Evolutionary conservation across 1,139 yeast species (phyloP), one percentile per base, ranked within the genome.

Genomic region (Taphrina communis): DNA sequence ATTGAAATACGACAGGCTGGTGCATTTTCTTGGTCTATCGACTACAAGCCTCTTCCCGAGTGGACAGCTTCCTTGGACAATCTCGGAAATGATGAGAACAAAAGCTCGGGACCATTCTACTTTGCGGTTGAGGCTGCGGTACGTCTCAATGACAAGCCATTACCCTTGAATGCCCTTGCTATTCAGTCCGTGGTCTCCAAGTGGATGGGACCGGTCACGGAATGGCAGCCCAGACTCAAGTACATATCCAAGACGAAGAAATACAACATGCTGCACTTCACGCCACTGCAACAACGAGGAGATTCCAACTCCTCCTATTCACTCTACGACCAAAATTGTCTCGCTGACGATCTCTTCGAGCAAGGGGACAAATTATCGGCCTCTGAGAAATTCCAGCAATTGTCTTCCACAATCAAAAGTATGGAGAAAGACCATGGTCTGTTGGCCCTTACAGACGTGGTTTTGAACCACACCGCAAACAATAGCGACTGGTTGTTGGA

Each of bases 221-320:
- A 84, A 41, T 94, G 98, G 98, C 85, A 85, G 70, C 76, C 80
- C 0, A 80, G 90, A 70, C 88, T 94, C 71, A 76, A 78, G 3
- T 83, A 84, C 65, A 84, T 94, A 57, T 51, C 61, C 53, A 80
- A 87, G 19, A 77, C 79, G 9, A 94, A 94, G 78, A 94, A 95
- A 21, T 94, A 93, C 81, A 94, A 94, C 77, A 90, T 93, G 97
- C 81, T 94, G 60, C 99, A 94, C 80, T 94, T 94, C 77, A 92
- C 98, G 1, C 99, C 99, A 0, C 82, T 94, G 72, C 97, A 93
- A 78, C 80, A 87, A 72, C 83, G 98, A 65, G 99, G 99, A 38
- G 88, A 83, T 70, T 90, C 97, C 0, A 85, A 93, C 77, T 92
- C 97, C 8, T 98, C 99, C 0, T 94, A 93, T 76, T 90, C 97